These are phyloP conservation scores for Arthromyces matolae DNA, from an alignment of 768 basidiomycete genomes.

Conservation along the genomic window DNA sequence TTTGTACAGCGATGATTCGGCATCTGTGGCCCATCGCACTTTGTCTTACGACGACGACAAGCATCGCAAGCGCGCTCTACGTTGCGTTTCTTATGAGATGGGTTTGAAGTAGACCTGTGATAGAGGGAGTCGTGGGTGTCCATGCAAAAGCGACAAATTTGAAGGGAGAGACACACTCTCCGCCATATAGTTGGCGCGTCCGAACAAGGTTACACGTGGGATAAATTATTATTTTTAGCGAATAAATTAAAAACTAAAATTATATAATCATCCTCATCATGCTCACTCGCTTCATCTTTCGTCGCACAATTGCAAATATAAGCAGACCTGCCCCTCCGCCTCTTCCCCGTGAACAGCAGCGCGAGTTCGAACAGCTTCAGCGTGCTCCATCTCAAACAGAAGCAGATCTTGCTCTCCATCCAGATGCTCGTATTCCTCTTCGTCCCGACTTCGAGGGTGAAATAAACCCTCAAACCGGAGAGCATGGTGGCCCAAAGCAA, in stretches of 20 bases:
- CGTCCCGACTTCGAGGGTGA: slow-evolving; percentile 77
- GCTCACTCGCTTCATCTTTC: not conserved
- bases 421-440: slow-evolving; percentile 60
- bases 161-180: slow-evolving; percentile 6
- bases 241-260: too few relatives aligned
- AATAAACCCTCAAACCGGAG: slow-evolving; percentile 77
- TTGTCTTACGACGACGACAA: slow-evolving; percentile 56
- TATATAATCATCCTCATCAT: not conserved
- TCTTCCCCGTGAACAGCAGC: slow-evolving; percentile 71
- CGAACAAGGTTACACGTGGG: slow-evolving; percentile 11
- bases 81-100: slow-evolving; percentile 37
- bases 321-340: slow-evolving; percentile 70
- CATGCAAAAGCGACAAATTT: slow-evolving; percentile 12
- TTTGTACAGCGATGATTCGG: slow-evolving; percentile 52
- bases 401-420: slow-evolving; percentile 52
- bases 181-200: slow-evolving; percentile 11
- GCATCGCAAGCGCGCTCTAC: slow-evolving; percentile 57
- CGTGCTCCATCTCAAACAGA: slow-evolving; percentile 43
- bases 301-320: slow-evolving; percentile 20
- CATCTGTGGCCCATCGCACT: slow-evolving; percentile 57
- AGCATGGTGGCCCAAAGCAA: slow-evolving; percentile 80
- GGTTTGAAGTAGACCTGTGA: not conserved
- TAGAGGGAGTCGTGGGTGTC: slow-evolving; percentile 5
- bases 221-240: too few relatives aligned
- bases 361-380: slow-evolving; percentile 83